These are phyloP conservation scores for Hapsidospora chrysogenum DNA, from an alignment of 495 filamentous ascomycete genomes.

Conservation along the genomic window DNA sequence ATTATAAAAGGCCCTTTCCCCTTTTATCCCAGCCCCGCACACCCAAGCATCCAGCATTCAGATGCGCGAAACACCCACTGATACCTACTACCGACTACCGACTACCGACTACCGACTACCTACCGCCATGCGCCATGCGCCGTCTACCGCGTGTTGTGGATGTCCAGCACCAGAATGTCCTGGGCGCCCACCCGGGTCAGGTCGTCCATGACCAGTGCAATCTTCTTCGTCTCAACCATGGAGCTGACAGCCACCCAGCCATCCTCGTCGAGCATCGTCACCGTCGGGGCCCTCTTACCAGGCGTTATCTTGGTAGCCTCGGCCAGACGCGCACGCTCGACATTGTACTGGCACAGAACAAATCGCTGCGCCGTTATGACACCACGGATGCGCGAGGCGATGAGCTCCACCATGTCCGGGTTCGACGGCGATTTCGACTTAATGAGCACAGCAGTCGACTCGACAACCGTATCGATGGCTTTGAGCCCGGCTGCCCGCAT, in stretches of 20 bases:
- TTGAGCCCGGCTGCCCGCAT: slow-evolving; percentile 97
- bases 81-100: no score
- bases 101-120: no score
- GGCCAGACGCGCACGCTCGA: slow-evolving; percentile 48
- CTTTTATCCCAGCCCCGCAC: no score
- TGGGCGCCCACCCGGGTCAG: slow-evolving; percentile 61
- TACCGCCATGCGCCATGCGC: no score
- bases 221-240: slow-evolving; percentile 85
- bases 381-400: slow-evolving; percentile 68
- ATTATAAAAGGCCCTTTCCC: no score
- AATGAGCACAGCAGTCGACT: slow-evolving; percentile 75
- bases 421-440: slow-evolving; percentile 79
- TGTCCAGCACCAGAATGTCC: slow-evolving; percentile 77
- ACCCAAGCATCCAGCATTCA: no score
- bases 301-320: slow-evolving; percentile 69
- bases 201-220: slow-evolving; percentile 85
- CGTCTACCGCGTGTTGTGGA: slow-evolving; percentile 74
- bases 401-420: slow-evolving; percentile 57
- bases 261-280: slow-evolving; percentile 71
- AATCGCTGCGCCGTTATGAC: slow-evolving; percentile 94
- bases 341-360: slow-evolving; percentile 93
- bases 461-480: slow-evolving; percentile 83
- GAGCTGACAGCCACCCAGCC: slow-evolving; percentile 85
- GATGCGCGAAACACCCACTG: no score
- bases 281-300: slow-evolving; percentile 83